phyloP scores from a whole-genome alignment of 1,139 yeast species.

The Kodamaea plutei region DNA sequence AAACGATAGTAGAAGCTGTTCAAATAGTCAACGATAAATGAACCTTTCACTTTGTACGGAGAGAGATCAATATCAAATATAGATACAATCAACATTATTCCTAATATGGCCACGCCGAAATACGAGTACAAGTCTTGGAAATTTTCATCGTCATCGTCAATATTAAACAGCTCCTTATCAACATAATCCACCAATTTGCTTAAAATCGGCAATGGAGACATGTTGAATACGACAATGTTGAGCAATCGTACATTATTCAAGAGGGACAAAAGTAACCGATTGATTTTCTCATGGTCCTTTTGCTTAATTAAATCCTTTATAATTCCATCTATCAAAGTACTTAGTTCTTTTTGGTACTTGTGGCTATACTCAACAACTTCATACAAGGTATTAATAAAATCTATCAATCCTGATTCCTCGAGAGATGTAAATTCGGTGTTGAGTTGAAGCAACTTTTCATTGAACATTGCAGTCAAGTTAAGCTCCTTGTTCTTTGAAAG shows the following conservation, averaged over 20 bases:
- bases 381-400: conserved; percentile 23
- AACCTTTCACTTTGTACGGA: conserved; percentile 21
- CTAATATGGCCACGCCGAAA: conserved; percentile 55
- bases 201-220: conserved; percentile 21
- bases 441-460: conserved; percentile 39
- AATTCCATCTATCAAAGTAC: conserved; percentile 26
- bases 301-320: conserved; percentile 38
- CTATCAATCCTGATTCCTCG: conserved; percentile 48
- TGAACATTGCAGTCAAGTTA: conserved; percentile 13
- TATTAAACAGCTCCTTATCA: conserved; percentile 31
- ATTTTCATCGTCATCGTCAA: conserved; percentile 50
- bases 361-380: conserved; percentile 38
- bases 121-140: conserved; percentile 69
- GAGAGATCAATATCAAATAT: conserved; percentile 41
- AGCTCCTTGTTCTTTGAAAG: neutral
- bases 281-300: conserved; percentile 41
- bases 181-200: conserved; percentile 29
- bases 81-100: conserved; percentile 42
- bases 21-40: conserved; percentile 33
- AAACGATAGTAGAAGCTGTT: conserved; percentile 32
- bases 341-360: conserved; percentile 33
- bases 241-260: conserved; percentile 38
- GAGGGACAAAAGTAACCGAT: conserved; percentile 46
- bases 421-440: conserved; percentile 54
- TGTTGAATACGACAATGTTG: conserved; percentile 37